These are phyloP conservation scores for Kwoniella pini DNA, from an alignment of 768 basidiomycete species.

Conservation along the genomic window DNA sequence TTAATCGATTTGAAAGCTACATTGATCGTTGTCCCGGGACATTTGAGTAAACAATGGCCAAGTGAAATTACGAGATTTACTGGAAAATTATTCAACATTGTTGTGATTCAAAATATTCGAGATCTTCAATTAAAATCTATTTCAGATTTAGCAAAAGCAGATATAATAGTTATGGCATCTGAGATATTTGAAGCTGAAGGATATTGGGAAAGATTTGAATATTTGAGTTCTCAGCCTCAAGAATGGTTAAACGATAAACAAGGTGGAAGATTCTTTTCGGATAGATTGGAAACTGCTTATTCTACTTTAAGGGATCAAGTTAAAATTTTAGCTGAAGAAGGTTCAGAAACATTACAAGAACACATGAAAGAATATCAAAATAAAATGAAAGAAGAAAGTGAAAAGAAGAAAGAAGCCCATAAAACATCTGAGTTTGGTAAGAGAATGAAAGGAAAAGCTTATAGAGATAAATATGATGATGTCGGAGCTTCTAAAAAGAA, in stretches of 20 bases:
- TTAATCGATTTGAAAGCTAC: slow-evolving; percentile 73
- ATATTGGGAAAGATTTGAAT: slow-evolving; percentile 56
- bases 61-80: slow-evolving; percentile 83
- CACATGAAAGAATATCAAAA: slow-evolving; percentile 65
- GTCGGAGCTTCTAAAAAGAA: slow-evolving; percentile 28
- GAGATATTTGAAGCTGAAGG: slow-evolving; percentile 77
- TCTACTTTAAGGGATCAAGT: slow-evolving; percentile 65
- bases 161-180: slow-evolving; percentile 82
- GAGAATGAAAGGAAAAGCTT: slow-evolving; percentile 46
- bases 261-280: slow-evolving; percentile 85
- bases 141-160: slow-evolving; percentile 73
- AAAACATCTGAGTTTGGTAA: slow-evolving; percentile 45
- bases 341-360: slow-evolving; percentile 64
- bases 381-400: slow-evolving; percentile 61
- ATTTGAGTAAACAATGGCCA: slow-evolving; percentile 85
- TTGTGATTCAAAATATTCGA: slow-evolving; percentile 67
- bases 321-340: slow-evolving; percentile 67
- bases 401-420: slow-evolving; percentile 45
- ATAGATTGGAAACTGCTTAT: slow-evolving; percentile 70
- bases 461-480: slow-evolving; percentile 40
- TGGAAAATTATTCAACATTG: slow-evolving; percentile 63
- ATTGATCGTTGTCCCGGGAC: slow-evolving; percentile 82
- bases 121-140: slow-evolving; percentile 74
- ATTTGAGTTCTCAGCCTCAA: slow-evolving; percentile 42
- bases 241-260: slow-evolving; percentile 56